These are phyloP conservation scores for Borovskyia barvae DNA, from an alignment of 208 protist genomes.

Conservation along the genomic window DNA sequence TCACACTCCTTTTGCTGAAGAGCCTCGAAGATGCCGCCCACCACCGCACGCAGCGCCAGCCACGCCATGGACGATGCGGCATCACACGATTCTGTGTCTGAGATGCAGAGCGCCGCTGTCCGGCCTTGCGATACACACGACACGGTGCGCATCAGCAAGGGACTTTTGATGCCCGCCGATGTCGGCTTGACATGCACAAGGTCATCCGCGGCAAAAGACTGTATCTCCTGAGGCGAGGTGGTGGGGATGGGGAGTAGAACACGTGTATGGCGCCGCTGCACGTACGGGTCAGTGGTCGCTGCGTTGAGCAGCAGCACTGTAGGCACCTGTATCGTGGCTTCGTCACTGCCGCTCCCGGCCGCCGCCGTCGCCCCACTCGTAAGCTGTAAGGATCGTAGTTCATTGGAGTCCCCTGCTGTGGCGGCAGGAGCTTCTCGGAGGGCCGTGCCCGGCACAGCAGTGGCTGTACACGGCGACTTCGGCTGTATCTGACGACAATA, in stretches of 20 bases:
- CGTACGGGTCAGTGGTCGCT: conserved; percentile 6
- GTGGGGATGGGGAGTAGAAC: conserved; percentile 7
- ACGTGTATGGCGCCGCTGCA: conserved; percentile 8
- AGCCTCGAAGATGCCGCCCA: conserved; percentile 29
- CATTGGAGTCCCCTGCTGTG: not conserved
- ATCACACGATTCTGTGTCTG: conserved; percentile 35
- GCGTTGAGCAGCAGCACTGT: conserved; percentile 21
- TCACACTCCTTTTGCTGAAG: conserved; percentile 17
- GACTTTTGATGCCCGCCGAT: conserved; percentile 28
- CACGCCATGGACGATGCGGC: conserved; percentile 29
- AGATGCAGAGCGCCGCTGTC: conserved; percentile 29
- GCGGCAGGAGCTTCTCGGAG: no score
- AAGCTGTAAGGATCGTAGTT: no score
- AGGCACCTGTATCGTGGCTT: conserved; percentile 20
- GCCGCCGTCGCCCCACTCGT: not conserved
- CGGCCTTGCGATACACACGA: conserved; percentile 29
- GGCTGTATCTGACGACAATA: no score
- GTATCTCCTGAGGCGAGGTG: not conserved
- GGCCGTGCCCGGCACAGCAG: no score
- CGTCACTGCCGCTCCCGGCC: not conserved
- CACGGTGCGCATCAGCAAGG: conserved; percentile 18
- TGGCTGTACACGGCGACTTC: no score
- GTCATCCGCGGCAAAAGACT: conserved; percentile 13
- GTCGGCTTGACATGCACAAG: conserved; percentile 23
- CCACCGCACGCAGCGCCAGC: conserved; percentile 31